Percentiles rank a stretch among this genome's conserved stretches.
Conservation (phyloP, 371 early-diverging fungal genomes). For the Rhizopus arrhizus region DNA sequence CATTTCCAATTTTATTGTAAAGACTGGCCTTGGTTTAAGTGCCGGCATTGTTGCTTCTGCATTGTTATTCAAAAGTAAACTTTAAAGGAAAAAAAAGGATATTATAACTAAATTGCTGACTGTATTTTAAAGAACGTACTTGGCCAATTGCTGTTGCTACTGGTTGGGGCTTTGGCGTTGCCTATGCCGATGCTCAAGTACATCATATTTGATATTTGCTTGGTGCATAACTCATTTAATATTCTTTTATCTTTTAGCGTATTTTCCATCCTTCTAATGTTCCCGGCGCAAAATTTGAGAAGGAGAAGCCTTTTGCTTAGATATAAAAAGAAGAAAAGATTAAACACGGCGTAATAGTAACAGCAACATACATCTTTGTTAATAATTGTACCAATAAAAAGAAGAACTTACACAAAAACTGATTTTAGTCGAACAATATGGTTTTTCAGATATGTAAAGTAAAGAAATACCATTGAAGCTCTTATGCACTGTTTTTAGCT, state of each 20-base stretch:
- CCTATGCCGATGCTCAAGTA: conserved; percentile 86
- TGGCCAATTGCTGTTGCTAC: conserved; percentile 91
- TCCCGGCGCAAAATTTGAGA: conserved; percentile 49
- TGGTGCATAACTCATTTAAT: neutral
- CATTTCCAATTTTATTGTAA: conserved; percentile 83
- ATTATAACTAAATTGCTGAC: neutral
- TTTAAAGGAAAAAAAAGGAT: neutral
- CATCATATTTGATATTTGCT: neutral
- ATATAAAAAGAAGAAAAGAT: conserved; percentile 1
- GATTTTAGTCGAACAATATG: neutral
- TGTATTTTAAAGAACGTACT: conserved; percentile 62
- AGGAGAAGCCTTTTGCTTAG: conserved; percentile 51
- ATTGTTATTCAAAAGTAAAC: conserved; percentile 86
- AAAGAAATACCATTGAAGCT: too few species aligned
- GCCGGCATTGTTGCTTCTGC: conserved; percentile 88
- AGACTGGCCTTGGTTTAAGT: conserved; percentile 85
- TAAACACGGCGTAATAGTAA: neutral
- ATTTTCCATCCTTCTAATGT: conserved; percentile 53
- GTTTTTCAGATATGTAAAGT: too few species aligned
- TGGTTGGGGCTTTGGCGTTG: conserved; percentile 86
- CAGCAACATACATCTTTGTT: neutral
- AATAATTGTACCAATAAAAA: neutral
- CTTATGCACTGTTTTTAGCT: too few species aligned
- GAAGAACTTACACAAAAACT: neutral
- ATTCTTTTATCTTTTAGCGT: conserved; percentile 30